Evolutionary conservation across 768 basidiomycete genomes (phyloP), one percentile per base, ranked within the genome.

Genomic region (Agrocybe chaxingu): DNA sequence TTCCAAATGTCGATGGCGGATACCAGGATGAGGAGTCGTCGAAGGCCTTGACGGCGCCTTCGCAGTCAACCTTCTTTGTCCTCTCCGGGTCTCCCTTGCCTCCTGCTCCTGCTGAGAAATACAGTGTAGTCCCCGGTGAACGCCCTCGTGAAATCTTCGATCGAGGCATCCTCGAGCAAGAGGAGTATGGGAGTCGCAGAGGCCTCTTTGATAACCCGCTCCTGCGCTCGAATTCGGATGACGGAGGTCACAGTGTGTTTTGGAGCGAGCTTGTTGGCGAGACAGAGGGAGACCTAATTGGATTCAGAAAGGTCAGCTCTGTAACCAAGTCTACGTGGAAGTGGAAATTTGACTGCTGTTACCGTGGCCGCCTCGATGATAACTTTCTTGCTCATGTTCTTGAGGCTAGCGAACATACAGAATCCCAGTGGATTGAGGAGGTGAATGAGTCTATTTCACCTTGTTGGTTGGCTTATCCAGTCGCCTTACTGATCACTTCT

Each of bases 11-110:
- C 84, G n/a, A 83, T 66, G 1, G 79, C 78, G 13, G 82, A 84
- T 32, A 87, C 78, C 48, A 83, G 62, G 38, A 86, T 71, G 46
- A n/a, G n/a, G n/a, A n/a, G n/a, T n/a, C n/a, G 58, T 87, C 85
- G 57, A 82, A 87, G 1, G 84, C 76, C 65, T 87, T 87, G 34
- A 88, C 54, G 0, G 84, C 83, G 8, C 84, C 85, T 44, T 83
- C 80, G 55, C 78, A 80, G 56, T 80, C 78, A 4, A 86, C 83
- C 24, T 69, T 71, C 60, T 74, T 76, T 2, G 80, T 84, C 31
- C 78, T 61, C 57, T 80, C 79, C 33, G 71, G 69, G 0, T 77
- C 77, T 5, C 81, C 83, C 56, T 80, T 81, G 0, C 80, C 81
- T 0, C 83, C 83, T 0, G 84, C 79, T 0, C 76, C 75, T 3